These are phyloP conservation scores for Aspergillus steynii DNA, from an alignment of 495 filamentous ascomycete genomes.

Conservation along the genomic window DNA sequence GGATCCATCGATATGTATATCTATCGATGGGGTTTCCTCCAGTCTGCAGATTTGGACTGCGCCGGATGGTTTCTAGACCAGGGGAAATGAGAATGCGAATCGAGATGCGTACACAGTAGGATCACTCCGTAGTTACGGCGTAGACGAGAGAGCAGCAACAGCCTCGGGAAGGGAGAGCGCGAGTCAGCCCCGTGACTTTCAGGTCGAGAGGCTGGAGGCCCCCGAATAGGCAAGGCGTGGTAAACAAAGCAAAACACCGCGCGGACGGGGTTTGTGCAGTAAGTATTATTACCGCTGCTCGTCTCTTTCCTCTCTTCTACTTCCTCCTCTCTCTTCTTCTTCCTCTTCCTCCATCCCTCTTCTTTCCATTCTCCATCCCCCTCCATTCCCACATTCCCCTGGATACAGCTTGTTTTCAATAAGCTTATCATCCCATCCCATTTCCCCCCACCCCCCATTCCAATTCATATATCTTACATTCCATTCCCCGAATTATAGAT, in stretches of 20 bases:
- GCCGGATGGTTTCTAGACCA: neutral
- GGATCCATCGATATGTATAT: neutral
- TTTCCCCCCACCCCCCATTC: slow-evolving; percentile 6
- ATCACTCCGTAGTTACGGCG: neutral
- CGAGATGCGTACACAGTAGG: neutral
- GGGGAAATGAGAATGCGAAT: neutral
- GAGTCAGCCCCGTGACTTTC: neutral
- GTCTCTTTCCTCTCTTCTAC: slow-evolving; percentile 11
- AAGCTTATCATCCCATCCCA: slow-evolving; percentile 9
- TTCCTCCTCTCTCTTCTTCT: slow-evolving; percentile 14
- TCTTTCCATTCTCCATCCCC: slow-evolving; percentile 20
- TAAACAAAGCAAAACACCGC: slow-evolving; percentile 32
- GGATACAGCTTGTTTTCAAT: neutral
- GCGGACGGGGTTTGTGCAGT: slow-evolving; percentile 1
- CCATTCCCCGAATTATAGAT: slow-evolving; percentile 19
- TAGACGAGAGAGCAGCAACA: neutral
- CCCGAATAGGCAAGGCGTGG: slow-evolving; percentile 29
- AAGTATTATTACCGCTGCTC: slow-evolving; percentile 12
- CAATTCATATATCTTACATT: neutral
- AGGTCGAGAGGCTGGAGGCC: slow-evolving; percentile 8
- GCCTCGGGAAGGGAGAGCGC: slow-evolving; percentile 1
- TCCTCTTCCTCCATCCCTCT: slow-evolving; percentile 16
- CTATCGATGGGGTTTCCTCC: neutral
- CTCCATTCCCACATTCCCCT: slow-evolving; percentile 28
- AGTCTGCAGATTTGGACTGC: neutral